Evolutionary conservation across 495 filamentous ascomycete species (phyloP), one percentile per base, ranked within the genome.

Genomic region (Hypoxylon fragiforme): DNA sequence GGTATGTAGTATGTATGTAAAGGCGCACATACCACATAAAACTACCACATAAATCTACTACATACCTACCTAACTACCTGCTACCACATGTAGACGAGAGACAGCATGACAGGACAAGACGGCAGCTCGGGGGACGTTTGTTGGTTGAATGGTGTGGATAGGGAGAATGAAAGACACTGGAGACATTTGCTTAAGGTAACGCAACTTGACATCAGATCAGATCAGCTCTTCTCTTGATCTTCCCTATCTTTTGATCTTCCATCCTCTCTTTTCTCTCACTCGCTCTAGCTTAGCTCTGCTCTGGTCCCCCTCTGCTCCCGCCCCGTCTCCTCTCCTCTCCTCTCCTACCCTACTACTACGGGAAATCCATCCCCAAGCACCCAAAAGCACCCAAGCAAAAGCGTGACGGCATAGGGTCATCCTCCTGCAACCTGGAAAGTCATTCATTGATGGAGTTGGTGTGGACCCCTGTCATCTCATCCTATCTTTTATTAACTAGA

Each of bases 381-480:
- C 7, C 49, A 44, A 47, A 34, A 53, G 24, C 4, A 4, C 4
- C 24, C 9, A 28, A 9, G 24, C 9, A 9, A 24, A 32, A 51
- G 46, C 57, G 58, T 62, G 58, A 62, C 52, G 58, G 58, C 58
- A 62, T 62, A 62, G 49, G 58, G 52, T 52, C 52, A 62, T 62
- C 47, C 43, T 57, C 42, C 52, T 51, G 41, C 51, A 62, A 62
- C 58, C 43, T 52, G 52, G 58, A 52, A 62, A 52, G 58, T 62
- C 58, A 62, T 62, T 56, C 58, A 62, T 62, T 56, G 51, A 62
- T 42, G 47, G 52, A 49, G 52, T 22, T 22, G 31, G 45, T 36
- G 47, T 49, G 44, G 46, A 57, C 52, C 58, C 58, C 52, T 57
- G 52, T 20, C 40, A 52, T n/a, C n/a, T n/a, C n/a, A n/a, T n/a